phyloP scores from a whole-genome alignment of 352 stramenopile genomes.

The Phytophthora constricta region DNA sequence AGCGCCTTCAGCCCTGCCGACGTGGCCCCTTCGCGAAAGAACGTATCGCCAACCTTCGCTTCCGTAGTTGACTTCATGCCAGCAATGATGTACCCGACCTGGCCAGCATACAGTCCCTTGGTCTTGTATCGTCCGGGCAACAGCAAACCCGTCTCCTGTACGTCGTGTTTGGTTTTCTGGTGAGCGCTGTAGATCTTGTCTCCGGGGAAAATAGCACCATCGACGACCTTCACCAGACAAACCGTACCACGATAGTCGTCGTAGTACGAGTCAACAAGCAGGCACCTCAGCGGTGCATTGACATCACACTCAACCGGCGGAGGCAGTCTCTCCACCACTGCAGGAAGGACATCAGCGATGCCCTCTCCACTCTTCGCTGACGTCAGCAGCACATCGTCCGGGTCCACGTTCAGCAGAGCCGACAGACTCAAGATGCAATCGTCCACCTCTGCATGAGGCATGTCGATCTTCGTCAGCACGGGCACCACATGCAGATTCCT shows the following conservation, averaged over 20 bases:
- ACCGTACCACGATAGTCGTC: slow-evolving; percentile 95
- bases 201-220: slow-evolving; percentile 89
- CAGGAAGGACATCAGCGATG: slow-evolving; percentile 78
- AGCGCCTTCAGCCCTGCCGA: slow-evolving; percentile 60
- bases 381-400: slow-evolving; percentile 95
- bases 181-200: slow-evolving; percentile 82
- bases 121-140: slow-evolving; percentile 87
- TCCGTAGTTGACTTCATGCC: slow-evolving; percentile 98
- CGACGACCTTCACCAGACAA: slow-evolving; percentile 95
- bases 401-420: slow-evolving; percentile 89
- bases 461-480: slow-evolving; percentile 98
- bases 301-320: slow-evolving; percentile 63
- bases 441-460: slow-evolving; percentile 95
- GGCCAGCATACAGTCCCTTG: slow-evolving; percentile 82
- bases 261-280: slow-evolving; percentile 98
- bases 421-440: slow-evolving; percentile 84
- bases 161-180: slow-evolving; percentile 90
- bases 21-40: slow-evolving; percentile 70
- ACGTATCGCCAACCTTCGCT: slow-evolving; percentile 93
- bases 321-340: slow-evolving; percentile 82
- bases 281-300: slow-evolving; percentile 82
- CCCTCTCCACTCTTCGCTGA: slow-evolving; percentile 96
- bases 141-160: slow-evolving; percentile 97
- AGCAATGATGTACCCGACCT: slow-evolving; percentile 98
- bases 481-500: slow-evolving; percentile 96